Conservation (phyloP, 2,329 filamentous ascomycete species). For the Neobulgaria alba region DNA sequence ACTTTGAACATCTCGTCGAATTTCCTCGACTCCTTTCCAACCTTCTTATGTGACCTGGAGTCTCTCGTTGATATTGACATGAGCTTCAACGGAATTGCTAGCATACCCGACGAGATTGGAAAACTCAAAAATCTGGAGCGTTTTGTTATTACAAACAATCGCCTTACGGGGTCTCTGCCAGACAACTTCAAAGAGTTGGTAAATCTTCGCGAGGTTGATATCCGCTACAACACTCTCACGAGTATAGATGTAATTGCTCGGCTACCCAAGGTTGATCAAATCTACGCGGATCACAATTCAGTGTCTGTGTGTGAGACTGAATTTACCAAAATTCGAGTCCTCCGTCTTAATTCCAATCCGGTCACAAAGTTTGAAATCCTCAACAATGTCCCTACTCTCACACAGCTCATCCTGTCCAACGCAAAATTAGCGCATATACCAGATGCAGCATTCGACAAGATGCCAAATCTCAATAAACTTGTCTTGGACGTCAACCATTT, state of each 20-base stretch:
- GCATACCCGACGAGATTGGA: slow-evolving; percentile 69
- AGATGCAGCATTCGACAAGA: slow-evolving; percentile 79
- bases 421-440: slow-evolving; percentile 82
- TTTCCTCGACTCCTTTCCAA: slow-evolving; percentile 74
- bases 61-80: slow-evolving; percentile 88
- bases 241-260: slow-evolving; percentile 81
- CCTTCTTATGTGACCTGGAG: slow-evolving; percentile 73
- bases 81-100: slow-evolving; percentile 87
- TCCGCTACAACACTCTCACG: slow-evolving; percentile 84
- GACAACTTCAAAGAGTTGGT: slow-evolving; percentile 62
- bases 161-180: slow-evolving; percentile 64
- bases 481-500: slow-evolving; percentile 94
- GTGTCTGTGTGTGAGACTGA: slow-evolving; percentile 83
- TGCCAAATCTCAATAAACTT: slow-evolving; percentile 79
- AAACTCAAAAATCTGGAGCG: slow-evolving; percentile 73
- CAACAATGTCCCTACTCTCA: slow-evolving; percentile 68
- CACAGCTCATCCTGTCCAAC: slow-evolving; percentile 80
- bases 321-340: slow-evolving; percentile 74
- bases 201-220: slow-evolving; percentile 82
- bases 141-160: slow-evolving; percentile 93
- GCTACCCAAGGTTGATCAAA: slow-evolving; percentile 76
- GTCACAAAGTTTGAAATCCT: slow-evolving; percentile 87
- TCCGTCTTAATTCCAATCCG: slow-evolving; percentile 91
- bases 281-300: slow-evolving; percentile 86
- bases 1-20: slow-evolving; percentile 92